Evolutionary conservation across 2,329 filamentous ascomycete genomes (phyloP).

Genomic region (Pleoardoris graminearum): DNA sequence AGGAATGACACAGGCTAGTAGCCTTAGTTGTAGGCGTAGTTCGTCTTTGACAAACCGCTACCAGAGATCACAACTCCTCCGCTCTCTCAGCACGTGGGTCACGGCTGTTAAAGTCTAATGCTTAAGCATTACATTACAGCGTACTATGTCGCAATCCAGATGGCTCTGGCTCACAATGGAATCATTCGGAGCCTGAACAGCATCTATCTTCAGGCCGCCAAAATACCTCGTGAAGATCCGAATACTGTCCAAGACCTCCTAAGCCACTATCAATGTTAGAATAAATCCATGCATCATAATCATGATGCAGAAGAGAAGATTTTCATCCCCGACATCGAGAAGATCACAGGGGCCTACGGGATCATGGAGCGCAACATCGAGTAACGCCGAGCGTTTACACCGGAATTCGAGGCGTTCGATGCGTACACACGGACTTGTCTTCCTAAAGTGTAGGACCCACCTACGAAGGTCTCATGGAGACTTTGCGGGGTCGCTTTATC

Average conservation of each 20-base stretch:
- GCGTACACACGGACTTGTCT: constrained; percentile 22
- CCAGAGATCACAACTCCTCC: constrained; percentile 26
- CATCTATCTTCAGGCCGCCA: constrained; percentile 61
- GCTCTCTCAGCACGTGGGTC: constrained; percentile 30
- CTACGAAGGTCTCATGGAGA: constrained; percentile 19
- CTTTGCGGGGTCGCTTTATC: constrained; percentile 20
- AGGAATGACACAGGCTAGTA: too few relatives aligned
- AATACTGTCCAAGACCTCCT: constrained; percentile 52
- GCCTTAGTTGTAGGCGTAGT: too few relatives aligned
- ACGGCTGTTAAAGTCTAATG: too few relatives aligned
- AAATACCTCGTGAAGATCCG: constrained; percentile 56
- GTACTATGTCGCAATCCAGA: constrained; percentile 60
- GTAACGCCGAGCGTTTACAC: constrained; percentile 61
- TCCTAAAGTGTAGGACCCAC: constrained; percentile 16
- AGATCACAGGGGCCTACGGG: constrained; percentile 54
- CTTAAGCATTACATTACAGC: constrained; percentile 23
- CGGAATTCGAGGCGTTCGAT: constrained; percentile 50
- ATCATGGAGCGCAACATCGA: constrained; percentile 58
- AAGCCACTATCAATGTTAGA: constrained; percentile 42
- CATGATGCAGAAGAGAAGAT: constrained; percentile 64
- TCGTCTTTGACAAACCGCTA: constrained; percentile 33
- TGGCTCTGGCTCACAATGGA: constrained; percentile 65
- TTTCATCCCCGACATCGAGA: constrained; percentile 60
- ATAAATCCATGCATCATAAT: constrained; percentile 62
- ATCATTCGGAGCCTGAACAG: constrained; percentile 67